Conservation (phyloP, 108 stramenopile species). For the Ochromonas danica region DNA sequence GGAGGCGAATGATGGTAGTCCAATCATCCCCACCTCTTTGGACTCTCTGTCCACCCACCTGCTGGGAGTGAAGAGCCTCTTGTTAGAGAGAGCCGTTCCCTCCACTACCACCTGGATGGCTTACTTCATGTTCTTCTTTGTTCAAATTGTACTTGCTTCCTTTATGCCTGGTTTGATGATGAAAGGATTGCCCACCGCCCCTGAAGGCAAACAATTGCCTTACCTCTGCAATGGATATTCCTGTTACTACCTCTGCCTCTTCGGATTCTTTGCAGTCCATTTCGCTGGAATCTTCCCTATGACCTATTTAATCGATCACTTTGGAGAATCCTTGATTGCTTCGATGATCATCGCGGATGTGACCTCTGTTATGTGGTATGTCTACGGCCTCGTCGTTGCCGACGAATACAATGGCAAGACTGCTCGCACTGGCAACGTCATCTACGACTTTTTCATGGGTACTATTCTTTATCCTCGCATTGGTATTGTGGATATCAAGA, state of each 20-base stretch:
- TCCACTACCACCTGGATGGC: conserved; percentile 2
- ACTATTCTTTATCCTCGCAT: conserved; percentile 60
- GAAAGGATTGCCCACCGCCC: conserved; percentile 1
- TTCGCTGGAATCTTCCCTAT: not conserved
- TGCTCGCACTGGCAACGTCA: conserved; percentile 1
- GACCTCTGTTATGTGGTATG: not conserved
- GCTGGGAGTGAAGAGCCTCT: not conserved
- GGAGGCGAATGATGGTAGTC: not conserved
- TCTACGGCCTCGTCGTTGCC: not conserved
- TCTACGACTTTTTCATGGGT: conserved; percentile 62
- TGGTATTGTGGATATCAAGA: conserved; percentile 58
- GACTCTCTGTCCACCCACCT: not conserved
- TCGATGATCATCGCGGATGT: conserved; percentile 7
- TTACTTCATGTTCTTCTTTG: conserved; percentile 11
- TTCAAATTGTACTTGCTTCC: conserved; percentile 20
- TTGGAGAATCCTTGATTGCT: not conserved
- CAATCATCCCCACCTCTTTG: not conserved
- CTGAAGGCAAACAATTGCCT: not conserved
- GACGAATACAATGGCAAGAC: not conserved
- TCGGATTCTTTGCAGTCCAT: conserved; percentile 4
- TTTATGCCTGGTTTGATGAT: conserved; percentile 14
- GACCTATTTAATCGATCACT: not conserved
- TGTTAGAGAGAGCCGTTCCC: not conserved
- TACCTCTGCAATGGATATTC: conserved; percentile 25
- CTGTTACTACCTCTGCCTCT: not conserved